Base-by-base conservation (phyloP, 768 basidiomycete genomes). In the Termitomyces sp. region DNA sequence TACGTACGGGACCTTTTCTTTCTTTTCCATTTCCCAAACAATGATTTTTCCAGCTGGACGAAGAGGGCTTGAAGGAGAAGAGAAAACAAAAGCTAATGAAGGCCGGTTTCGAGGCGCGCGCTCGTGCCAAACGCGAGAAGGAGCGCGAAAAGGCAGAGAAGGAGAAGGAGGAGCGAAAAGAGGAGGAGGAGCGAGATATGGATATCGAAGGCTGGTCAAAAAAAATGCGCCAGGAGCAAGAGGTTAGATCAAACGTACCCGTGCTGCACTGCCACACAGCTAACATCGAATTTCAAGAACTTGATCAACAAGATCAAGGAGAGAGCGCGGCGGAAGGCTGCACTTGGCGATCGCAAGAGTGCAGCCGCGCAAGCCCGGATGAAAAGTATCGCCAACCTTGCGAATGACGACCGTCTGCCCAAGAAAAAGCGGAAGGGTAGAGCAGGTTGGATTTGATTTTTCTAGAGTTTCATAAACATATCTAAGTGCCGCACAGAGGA, bases 321-420 rank as follows among this genome's bases (percentile, higher is more conserved):
- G 21, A 81, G 97, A 45, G 83, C 84, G 38, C 79, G 90, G 57
- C 75, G 89, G 43, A 88, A 83, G 65, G 89, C 87, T 0, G 94
- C 94, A 14, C 73, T 98, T 46, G 86, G 80, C 29, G 95, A 99
- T 69, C 77, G 97, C 51, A 97, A 98, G 74, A 94, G 92, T 62
- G 92, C 95, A 12, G 95, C 93, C 17, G 87, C 95, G 0, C 97
- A 98, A 71, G 91, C 89, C 31, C 77, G 95, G 62, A 97, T 98
- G 96, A 96, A 96, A 75, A 91, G 83, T 60, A 97, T 99, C 35
- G 93, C 96, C 1, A 89, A 84, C 45, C 76, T 99, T 38, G 96
- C 97, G 0, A 86, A 86, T 2, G 97, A 98, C 58, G 90, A 92
- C 42, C 81, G 87, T 2, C 80, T 89, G 12, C 76, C 87, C 1